These are phyloP conservation scores for Leccinum imitatum DNA, from an alignment of 768 basidiomycete genomes.

Conservation along the genomic window DNA sequence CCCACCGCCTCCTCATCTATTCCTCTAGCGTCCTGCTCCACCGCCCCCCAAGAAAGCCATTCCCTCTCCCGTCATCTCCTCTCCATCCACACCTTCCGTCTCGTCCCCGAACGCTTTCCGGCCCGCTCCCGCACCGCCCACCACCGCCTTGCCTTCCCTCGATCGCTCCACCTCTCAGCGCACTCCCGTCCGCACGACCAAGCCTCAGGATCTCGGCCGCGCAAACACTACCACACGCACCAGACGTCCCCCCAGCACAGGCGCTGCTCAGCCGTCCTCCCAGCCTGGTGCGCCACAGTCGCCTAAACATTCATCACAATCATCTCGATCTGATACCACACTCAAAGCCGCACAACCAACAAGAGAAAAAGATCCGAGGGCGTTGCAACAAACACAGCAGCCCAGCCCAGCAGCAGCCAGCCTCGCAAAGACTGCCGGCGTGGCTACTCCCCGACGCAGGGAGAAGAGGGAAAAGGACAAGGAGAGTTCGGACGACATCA, in stretches of 20 bases:
- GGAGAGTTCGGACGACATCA: constrained; percentile 83
- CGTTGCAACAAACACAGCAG: constrained; percentile 40
- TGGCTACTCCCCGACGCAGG: constrained; percentile 78
- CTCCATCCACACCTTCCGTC: constrained; percentile 31
- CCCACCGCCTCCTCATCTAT: background rate
- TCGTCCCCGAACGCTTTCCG: constrained; percentile 55
- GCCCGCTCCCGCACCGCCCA: constrained; percentile 73
- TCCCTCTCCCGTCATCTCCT: constrained; percentile 28
- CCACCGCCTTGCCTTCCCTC: constrained; percentile 61
- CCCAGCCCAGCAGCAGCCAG: constrained; percentile 63
- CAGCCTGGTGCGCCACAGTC: constrained; percentile 34
- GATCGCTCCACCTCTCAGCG: constrained; percentile 90
- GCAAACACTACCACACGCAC: constrained; percentile 72
- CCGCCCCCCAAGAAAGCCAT: constrained; percentile 42
- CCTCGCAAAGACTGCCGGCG: constrained; percentile 66
- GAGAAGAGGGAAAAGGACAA: constrained; percentile 85
- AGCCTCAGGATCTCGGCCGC: constrained; percentile 51
- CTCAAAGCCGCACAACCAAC: constrained; percentile 40
- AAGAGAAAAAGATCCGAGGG: constrained; percentile 39
- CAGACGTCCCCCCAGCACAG: constrained; percentile 50
- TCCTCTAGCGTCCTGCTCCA: constrained; percentile 38
- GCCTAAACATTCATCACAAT: constrained; percentile 53
- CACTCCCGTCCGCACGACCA: constrained; percentile 51
- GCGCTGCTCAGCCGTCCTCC: constrained; percentile 28
- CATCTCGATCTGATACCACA: constrained; percentile 58